Base-by-base conservation (phyloP, 2,329 filamentous ascomycete species). In the Aspergillus spinulosporus region DNA sequence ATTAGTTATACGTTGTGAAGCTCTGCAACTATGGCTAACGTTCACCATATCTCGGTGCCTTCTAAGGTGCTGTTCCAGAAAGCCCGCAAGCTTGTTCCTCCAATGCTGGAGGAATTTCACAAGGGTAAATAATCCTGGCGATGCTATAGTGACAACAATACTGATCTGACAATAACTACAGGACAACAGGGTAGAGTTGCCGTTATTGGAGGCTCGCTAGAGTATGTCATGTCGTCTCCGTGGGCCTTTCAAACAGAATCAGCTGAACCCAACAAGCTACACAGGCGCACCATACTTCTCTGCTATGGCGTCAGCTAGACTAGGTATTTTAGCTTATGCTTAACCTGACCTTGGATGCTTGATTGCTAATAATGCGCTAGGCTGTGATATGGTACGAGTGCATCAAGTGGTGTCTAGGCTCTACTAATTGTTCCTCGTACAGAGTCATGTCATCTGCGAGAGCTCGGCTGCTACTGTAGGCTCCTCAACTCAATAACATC, bases 201-300 rank as follows among this genome's bases (percentile, higher is more conserved):
- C 51, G 94, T 99, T 57, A 94, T 99, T 63, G 94, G 94, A 50
- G 94, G 94, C 40, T 96, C 91, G 69, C 87, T 93, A 72, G 93
- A 97, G 78, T 80, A 73, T 39, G 66, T 58, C 36, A 31, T n/a
- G 29, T 61, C 52, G 21, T 8, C 2, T 43, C 29, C 45, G 21
- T 54, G 36, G n/a, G 48, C 26, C 36, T 29, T 15, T 21, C 14
- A 14, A 29, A 5, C 26, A 8, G 36, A 47, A 29, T 32, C 39
- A 32, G 54, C 66, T 59, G 56, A 63, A 48, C 6, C 31, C 14
- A 32, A 60, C 26, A 58, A 80, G 78, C 75, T 99, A 97, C 73
- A 97, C 94, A 1, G 94, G 94, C 37, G 94, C 94, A 57, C 94
- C 94, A 9, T 99, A 96, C 78, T 99, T 99, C 77, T 97, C 93